Base-by-base conservation (phyloP, 495 filamentous ascomycete genomes). In the Aspergillus bridgeri region DNA sequence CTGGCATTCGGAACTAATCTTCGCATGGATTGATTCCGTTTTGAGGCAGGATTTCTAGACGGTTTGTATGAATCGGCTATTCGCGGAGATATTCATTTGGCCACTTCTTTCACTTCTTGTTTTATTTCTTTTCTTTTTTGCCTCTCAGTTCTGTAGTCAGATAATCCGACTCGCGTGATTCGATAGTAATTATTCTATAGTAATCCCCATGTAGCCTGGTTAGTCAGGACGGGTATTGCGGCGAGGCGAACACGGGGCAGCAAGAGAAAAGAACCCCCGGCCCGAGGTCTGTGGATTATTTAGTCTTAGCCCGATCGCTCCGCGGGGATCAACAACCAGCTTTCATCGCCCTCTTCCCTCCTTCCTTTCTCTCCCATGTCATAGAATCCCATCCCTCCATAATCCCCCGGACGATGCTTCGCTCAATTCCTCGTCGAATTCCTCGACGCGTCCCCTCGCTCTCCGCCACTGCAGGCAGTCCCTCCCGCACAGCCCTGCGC, bases 341-440 rank as follows among this genome's bases (percentile, higher is more conserved):
- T 27, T 51, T 15, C 9, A 51, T 23, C 50, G 6, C 42, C 23
- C 11, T 48, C 23, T 21, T 27, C n/a, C 15, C 22, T 18, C 6
- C 44, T 42, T 42, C 22, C 8, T 56, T 42, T 23, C 13, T 29
- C 42, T 38, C 25, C 17, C 49, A 5, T 24, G 4, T 22, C 48
- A 50, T 25, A 50, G 48, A 24, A 42, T n/a, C 21, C 24, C n/a
- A 18, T 51, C 17, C 22, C 24, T 25, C 23, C 0, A 17, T 27
- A 42, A 52, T 51, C 23, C 17, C 44, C 24, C 53, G 25, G 44
- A 60, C 51, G 42, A 78, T 78, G 75, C 62, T 76, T 54, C 72
- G 75, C 21, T 66, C 64, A 47, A 54, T 75, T 23, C 57, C 67
- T 55, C 70, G 72, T 65, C 72, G 69, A 59, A 45, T 74, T 42